Conservation (phyloP, 495 filamentous ascomycete genomes). For the Lasiosphaeria miniovina region DNA sequence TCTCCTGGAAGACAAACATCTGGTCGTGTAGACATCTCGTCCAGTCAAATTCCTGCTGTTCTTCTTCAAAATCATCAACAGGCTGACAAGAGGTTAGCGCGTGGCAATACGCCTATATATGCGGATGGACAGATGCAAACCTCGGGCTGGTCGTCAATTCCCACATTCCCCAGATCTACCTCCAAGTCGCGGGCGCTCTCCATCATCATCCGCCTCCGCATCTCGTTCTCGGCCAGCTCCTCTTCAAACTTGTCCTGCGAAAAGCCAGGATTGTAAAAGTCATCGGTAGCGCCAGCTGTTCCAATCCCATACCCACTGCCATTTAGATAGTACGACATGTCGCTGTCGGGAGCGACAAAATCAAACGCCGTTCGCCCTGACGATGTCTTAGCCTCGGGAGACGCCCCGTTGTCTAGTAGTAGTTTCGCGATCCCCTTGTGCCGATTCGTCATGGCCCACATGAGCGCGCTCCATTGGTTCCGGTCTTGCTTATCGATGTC, state of each 20-base stretch:
- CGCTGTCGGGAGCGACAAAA: slow-evolving; percentile 90
- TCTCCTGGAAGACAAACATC: slow-evolving; percentile 99
- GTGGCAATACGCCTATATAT: slow-evolving; percentile 6
- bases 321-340: slow-evolving; percentile 91
- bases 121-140: slow-evolving; percentile 40
- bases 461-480: slow-evolving; percentile 95
- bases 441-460: slow-evolving; percentile 99
- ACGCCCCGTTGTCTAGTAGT: slow-evolving; percentile 88
- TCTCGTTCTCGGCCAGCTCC: slow-evolving; percentile 94
- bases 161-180: slow-evolving; percentile 92
- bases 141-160: slow-evolving; percentile 93
- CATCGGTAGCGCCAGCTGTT: slow-evolving; percentile 79
- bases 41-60: slow-evolving; percentile 97
- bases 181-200: slow-evolving; percentile 97
- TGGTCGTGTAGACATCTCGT: slow-evolving; percentile 92
- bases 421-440: slow-evolving; percentile 94
- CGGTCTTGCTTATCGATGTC: slow-evolving; percentile 90
- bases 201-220: slow-evolving; percentile 99
- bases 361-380: slow-evolving; percentile 95
- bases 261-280: slow-evolving; percentile 93
- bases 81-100: slow-evolving; percentile 47
- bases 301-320: slow-evolving; percentile 91
- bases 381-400: slow-evolving; percentile 90
- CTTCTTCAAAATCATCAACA: slow-evolving; percentile 79
- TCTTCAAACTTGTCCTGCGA: slow-evolving; percentile 94